Evolutionary conservation across 2,329 filamentous ascomycete species (phyloP), one percentile per base, ranked within the genome.

Genomic region (Didymella keratinophila): DNA sequence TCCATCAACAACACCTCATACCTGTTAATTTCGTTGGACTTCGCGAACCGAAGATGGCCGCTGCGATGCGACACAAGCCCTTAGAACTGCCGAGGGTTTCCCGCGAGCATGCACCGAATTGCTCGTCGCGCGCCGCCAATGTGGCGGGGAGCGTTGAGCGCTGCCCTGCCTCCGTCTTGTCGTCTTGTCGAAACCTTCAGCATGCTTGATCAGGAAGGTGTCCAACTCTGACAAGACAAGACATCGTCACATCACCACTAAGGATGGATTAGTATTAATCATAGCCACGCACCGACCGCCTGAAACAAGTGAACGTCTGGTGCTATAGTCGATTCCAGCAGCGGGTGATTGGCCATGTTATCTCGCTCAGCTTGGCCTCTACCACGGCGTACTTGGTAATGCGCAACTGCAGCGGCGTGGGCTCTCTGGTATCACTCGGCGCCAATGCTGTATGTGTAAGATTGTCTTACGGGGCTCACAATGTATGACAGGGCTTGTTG

Each of bases 191-290:
- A 42, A 42, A 20, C 36, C 51, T 50, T 43, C 46, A 43, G 21
- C 18, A 44, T 48, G 58, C 62, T 63, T 60, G 57, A 66, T 64
- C 20, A 48, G 63, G 62, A 63, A 66, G 63, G 62, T 66, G 60
- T 47, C 30, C 46, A 48, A 52, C 43, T 51, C 41, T 25, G 18
- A 20, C 44, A 27, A 45, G 56, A 50, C 28, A 55, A 53, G 46
- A 48, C 14, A 50, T 37, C 28, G 21, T 45, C 30, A 37, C n/a
- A 41, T 48, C 23, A 23, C 32, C 44, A 34, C 48, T 21, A 34
- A 27, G 9, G 32, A 36, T 20, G n/a, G 18, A 11, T 36, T 28
- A 8, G n/a, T 2, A 42, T 30, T 21, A 18, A 12, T 20, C 47
- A 44, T 56, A 32, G 47, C 36, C 50, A 41, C 39, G 42, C 45